Conservation (phyloP, 805 yeast species). For the Saturnispora zaruensis region DNA sequence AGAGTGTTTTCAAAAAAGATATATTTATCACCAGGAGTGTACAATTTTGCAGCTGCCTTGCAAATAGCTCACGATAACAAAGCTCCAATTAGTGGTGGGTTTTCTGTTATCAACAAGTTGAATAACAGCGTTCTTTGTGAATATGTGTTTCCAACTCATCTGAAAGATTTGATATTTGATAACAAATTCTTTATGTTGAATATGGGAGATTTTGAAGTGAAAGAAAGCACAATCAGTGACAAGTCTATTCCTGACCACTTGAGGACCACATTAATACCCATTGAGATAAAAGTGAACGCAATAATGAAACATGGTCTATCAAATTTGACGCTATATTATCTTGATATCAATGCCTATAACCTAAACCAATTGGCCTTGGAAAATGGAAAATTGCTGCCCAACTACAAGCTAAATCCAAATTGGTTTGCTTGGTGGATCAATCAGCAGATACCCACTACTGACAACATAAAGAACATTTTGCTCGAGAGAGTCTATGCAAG, state of each 20-base stretch:
- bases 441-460: constrained; percentile 26
- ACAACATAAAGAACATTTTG: constrained; percentile 36
- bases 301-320: constrained; percentile 42
- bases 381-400: neutral
- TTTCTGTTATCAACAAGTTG: constrained; percentile 33
- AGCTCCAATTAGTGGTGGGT: constrained; percentile 53
- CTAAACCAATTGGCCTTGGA: neutral
- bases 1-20: constrained; percentile 28
- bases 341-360: constrained; percentile 29
- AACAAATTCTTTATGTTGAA: constrained; percentile 41
- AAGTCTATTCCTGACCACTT: neutral
- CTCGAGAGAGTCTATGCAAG: constrained; percentile 41
- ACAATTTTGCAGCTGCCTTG: constrained; percentile 44
- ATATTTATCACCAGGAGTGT: constrained; percentile 40
- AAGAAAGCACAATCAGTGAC: neutral
- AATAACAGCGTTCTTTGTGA: constrained; percentile 28
- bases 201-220: constrained; percentile 37
- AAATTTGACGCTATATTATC: constrained; percentile 36
- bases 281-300: constrained; percentile 46
- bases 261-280: constrained; percentile 10
- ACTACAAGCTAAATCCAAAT: neutral
- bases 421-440: constrained; percentile 30
- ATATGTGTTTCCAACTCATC: constrained; percentile 49
- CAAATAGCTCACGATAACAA: constrained; percentile 36
- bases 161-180: constrained; percentile 49